phyloP scores from a whole-genome alignment of 495 filamentous ascomycete species.

The Mycothermus thermophilus region DNA sequence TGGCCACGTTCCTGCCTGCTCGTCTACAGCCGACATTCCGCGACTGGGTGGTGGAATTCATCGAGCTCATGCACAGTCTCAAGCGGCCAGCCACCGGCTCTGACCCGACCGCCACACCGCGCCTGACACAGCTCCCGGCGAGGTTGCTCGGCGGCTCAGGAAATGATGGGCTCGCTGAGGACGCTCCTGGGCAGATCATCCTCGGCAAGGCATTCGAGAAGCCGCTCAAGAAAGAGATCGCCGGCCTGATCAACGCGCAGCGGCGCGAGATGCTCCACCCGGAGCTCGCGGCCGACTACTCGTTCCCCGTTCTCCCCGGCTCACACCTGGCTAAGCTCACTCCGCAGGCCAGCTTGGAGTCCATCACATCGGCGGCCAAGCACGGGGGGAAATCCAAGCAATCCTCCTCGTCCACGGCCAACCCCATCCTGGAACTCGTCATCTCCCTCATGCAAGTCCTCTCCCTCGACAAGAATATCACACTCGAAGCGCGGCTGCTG shows the following conservation, averaged over 20 bases:
- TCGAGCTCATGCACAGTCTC: conserved; percentile 79
- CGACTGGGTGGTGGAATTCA: conserved; percentile 87
- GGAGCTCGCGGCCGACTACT: conserved; percentile 73
- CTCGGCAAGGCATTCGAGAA: conserved; percentile 71
- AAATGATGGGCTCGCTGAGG: conserved; percentile 41
- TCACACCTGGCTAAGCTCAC: conserved; percentile 35
- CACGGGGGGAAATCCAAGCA: conserved; percentile 2
- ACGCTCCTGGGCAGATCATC: conserved; percentile 44
- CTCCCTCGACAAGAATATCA: conserved; percentile 74
- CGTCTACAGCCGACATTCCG: conserved; percentile 76
- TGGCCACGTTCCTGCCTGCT: conserved; percentile 70
- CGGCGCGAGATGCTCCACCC: conserved; percentile 83
- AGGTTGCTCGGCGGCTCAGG: too few species aligned
- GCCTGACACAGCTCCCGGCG: conserved; percentile 65
- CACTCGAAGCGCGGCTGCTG: conserved; percentile 69
- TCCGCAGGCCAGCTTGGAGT: neutral
- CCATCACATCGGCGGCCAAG: neutral
- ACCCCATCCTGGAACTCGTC: conserved; percentile 78
- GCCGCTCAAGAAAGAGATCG: conserved; percentile 78
- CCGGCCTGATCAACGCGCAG: conserved; percentile 61
- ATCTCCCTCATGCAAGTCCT: conserved; percentile 86
- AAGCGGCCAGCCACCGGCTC: conserved; percentile 48
- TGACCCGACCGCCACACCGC: conserved; percentile 43
- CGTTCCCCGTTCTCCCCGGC: conserved; percentile 74
- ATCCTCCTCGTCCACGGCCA: conserved; percentile 34